Conservation (phyloP, 2,329 filamentous ascomycete species). For the Graphiopsis chlorocephala region DNA sequence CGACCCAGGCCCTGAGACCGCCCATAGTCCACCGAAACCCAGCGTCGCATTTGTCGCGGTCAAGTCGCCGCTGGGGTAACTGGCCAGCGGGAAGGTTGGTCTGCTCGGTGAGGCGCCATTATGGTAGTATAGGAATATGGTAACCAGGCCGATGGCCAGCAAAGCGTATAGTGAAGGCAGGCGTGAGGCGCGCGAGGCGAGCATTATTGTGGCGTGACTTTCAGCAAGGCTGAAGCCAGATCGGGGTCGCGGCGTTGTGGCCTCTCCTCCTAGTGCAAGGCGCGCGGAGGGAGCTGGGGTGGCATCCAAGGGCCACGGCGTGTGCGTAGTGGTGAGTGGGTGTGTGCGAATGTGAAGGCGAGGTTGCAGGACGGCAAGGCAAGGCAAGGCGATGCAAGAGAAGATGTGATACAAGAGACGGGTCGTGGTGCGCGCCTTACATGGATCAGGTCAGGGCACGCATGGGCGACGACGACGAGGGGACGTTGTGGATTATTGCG, state of each 20-base stretch:
- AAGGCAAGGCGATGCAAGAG: neutral
- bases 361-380: neutral
- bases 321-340: neutral
- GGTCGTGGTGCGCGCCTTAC: neutral
- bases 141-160: constrained; percentile 1
- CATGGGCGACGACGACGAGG: neutral
- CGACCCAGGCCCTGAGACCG: constrained; percentile 36
- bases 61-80: constrained; percentile 3
- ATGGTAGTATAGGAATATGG: constrained; percentile 9
- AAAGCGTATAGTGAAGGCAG: constrained; percentile 6
- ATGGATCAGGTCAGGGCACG: neutral
- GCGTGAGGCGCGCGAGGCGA: constrained; percentile 13
- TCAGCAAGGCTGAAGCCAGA: neutral
- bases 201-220: constrained; percentile 8
- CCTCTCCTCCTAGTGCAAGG: neutral
- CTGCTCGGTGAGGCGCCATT: neutral
- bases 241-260: neutral
- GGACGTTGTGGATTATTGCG: neutral
- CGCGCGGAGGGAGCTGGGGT: neutral
- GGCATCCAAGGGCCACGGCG: neutral
- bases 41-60: constrained; percentile 25
- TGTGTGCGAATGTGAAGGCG: neutral
- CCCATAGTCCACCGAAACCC: constrained; percentile 38
- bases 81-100: neutral
- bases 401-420: neutral